Evolutionary conservation across 495 filamentous ascomycete genomes (phyloP).

Genomic region (Aspergillus funiculosus): DNA sequence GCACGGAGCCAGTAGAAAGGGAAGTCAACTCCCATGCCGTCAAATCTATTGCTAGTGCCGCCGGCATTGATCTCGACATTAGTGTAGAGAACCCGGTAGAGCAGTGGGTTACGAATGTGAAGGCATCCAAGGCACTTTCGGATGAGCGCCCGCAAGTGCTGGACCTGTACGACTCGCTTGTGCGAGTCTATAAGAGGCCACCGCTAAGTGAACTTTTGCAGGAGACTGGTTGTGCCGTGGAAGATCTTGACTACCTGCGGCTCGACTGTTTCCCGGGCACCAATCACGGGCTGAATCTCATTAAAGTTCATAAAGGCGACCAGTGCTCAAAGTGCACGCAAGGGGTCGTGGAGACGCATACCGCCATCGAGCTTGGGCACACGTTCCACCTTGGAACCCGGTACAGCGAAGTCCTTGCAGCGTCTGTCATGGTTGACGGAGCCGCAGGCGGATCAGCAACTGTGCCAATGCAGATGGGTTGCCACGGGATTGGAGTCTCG

Average conservation of each 20-base stretch:
- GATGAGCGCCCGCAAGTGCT: slow-evolving; percentile 28
- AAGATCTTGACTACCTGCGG: slow-evolving; percentile 36
- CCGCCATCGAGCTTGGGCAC: slow-evolving; percentile 84
- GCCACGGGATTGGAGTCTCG: slow-evolving; percentile 91
- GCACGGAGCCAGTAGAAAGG: slow-evolving; percentile 32
- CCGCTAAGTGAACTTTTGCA: slow-evolving; percentile 39
- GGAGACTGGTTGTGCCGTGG: slow-evolving; percentile 22
- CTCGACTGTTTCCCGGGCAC: slow-evolving; percentile 40
- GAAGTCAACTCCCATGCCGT: slow-evolving; percentile 67
- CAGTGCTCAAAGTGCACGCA: slow-evolving; percentile 61
- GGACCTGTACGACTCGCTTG: slow-evolving; percentile 43
- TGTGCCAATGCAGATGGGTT: slow-evolving; percentile 81
- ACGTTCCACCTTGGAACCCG: slow-evolving; percentile 91
- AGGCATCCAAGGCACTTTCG: slow-evolving; percentile 18
- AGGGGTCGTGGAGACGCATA: slow-evolving; percentile 59
- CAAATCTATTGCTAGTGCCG: slow-evolving; percentile 51
- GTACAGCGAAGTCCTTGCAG: slow-evolving; percentile 70
- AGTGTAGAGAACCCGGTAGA: slow-evolving; percentile 56
- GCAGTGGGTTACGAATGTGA: slow-evolving; percentile 49
- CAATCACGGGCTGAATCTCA: slow-evolving; percentile 44
- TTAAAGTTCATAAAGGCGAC: slow-evolving; percentile 63
- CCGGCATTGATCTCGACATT: slow-evolving; percentile 65
- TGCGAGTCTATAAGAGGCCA: slow-evolving; percentile 40
- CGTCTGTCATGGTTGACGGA: slow-evolving; percentile 45
- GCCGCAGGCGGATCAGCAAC: slow-evolving; percentile 20